Base-by-base conservation (phyloP, 495 filamentous ascomycete species). In the Rhypophila decipiens region DNA sequence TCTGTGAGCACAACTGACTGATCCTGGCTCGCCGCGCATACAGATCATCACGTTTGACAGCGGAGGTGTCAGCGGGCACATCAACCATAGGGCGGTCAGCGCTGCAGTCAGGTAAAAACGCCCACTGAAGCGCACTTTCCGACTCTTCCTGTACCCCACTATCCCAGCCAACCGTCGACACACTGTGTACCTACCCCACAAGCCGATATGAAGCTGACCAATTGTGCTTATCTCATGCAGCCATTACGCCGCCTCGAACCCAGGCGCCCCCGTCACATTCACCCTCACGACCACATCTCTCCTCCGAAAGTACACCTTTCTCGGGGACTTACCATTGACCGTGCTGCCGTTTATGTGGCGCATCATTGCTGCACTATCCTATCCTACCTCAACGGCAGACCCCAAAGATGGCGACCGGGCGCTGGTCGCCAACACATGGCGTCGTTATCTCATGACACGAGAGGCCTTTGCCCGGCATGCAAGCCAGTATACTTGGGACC, bases 11-110 rank as follows among this genome's bases (percentile, higher is more conserved):
- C 29, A 34, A 8, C n/a, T 34, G 8, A 34, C 29, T 34, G 29
- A 34, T 34, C 8, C 21, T 50, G 24, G 46, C 31, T 39, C 29
- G 40, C 40, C 24, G 10, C 17, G 3, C n/a, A n/a, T 17, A 37
- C 53, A 69, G 60, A 71, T 71, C 50, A 58, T 71, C 45, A 71
- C 68, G 11, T 71, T 71, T 44, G 68, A 71, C 47, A 52, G 59
- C 24, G 67, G 66, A 27, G 68, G 68, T 37, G 63, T 71, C 4
- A 64, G 59, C 12, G 66, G 66, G 4, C 68, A 71, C 47, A 62
- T 71, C 49, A 71, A 71, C 46, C 68, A 71, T 49, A 36, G 63
- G 24, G 67, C 68, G 19, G 68, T 71, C 50, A 69, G 65, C 49
- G 61, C 61, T 15, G 68, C 66, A 12, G 60, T 71, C 42, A 68